Evolutionary conservation across 495 filamentous ascomycete species (phyloP), one percentile per base, ranked within the genome.

Genomic region (Achaetomiella virescens): DNA sequence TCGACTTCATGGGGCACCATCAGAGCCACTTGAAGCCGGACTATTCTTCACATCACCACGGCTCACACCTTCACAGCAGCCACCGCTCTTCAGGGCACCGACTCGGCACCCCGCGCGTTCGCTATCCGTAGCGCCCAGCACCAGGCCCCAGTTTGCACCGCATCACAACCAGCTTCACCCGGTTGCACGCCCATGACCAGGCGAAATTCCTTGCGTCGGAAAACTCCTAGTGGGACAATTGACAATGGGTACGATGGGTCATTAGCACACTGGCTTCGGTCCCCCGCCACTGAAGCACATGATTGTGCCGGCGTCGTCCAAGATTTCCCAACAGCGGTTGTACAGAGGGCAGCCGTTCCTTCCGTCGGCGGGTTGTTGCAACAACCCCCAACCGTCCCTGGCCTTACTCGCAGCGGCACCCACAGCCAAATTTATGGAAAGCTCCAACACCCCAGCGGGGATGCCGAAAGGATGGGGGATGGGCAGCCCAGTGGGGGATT

Each of bases 161-260:
- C 17, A 63, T 64, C 36, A 63, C 61, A n/a, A 61, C 64, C 31
- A 52, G 58, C 24, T 65, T 71, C 50, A 63, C 67, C 37, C 67
- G 66, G 53, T 51, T 70, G 60, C 70, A 70, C 61, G 58, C 62
- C 25, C 61, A 67, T 33, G 75, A 76, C 2, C 61, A 68, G 17
- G 58, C 60, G 97, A 70, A 84, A 97, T 70, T 86, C 90, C 51
- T 76, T 98, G 38, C 81, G 93, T 58, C 83, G 93, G 45, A 98
- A 98, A 67, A 97, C 93, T 9, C 93, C 93, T 10, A 95, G 86
- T 61, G 93, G 93, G 21, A 96, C 91, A 18, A 79, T 98, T 52
- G 88, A 90, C 49, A 91, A 89, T 53, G 92, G 90, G 14, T 98
- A 98, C 65, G 92, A 97, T 79, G 92, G 89, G 11, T 89, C 87